Base-by-base conservation (phyloP, 2,329 filamentous ascomycete species). In the Fusarium caatingaense region DNA sequence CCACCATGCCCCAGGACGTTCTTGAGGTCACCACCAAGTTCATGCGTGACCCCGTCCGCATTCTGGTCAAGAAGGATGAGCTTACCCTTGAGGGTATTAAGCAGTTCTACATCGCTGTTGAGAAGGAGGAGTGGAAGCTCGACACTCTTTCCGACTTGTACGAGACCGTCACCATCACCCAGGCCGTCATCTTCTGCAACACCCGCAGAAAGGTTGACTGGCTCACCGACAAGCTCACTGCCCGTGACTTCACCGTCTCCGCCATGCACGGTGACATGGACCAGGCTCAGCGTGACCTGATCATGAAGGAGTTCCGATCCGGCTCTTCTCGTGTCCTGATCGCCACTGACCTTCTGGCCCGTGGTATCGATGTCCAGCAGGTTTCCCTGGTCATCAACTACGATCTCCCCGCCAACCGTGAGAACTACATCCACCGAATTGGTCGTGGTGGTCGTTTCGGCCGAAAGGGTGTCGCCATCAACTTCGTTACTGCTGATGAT, bases 241-340 rank as follows among this genome's bases (percentile, higher is more conserved):
- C 93, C 78, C 93, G 94, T 87, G 95, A 99, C 86, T 99, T 99
- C 88, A 98, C 96, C 71, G 96, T 99, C 82, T 98, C 95, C 41
- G 94, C 95, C 85, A 98, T 99, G 96, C 96, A 99, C 89, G 96
- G 96, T 82, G 96, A 99, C 81, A 99, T 99, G 96, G 94, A 97
- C 84, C 94, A 98, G 87, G 86, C 85, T 79, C 94, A 98, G 88
- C 94, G 96, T 90, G 96, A 98, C 84, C 88, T 97, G 80, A 99
- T 99, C 84, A 99, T 99, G 96, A 97, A 99, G 91, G 96, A 99
- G 88, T 99, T 99, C 92, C 94, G 96, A 79, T 97, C 94, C 76
- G 96, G 96, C 75, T 98, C 94, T 82, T 98, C 94, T 73, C 94
- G 96, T 92, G 96, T 99, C 76, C 88, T 99, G 80, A 99, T 99